Evolutionary conservation across 352 stramenopile species (phyloP), one percentile per base, ranked within the genome.

Genomic region (Globisporangium iwayamae): DNA sequence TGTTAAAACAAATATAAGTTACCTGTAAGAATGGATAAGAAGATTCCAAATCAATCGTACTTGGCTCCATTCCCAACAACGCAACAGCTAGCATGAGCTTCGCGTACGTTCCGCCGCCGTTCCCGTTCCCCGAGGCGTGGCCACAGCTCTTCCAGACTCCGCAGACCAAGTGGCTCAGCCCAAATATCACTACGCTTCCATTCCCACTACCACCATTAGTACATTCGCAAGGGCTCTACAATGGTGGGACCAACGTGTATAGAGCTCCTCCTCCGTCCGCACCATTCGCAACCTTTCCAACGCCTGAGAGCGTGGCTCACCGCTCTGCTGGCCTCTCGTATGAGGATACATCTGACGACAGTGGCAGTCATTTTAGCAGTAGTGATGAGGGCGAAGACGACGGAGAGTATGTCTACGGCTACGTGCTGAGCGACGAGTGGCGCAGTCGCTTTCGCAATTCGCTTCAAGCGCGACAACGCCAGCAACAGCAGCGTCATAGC

Each of bases 381-480:
- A 46, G 14, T n/a, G 43, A 48, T 9, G 72, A 70, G 0, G 71
- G 71, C 2, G 56, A 70, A 4, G 72, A 73, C 30, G 67, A 75
- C 16, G 71, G 62, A 20, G 85, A 89, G 51, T 92, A 78, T 60
- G 83, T 92, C 55, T 92, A 89, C 43, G 78, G 68, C 28, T 93
- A 82, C 47, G 78, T 92, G 52, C 60, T 94, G 58, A 87, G 70
- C 25, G 76, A 94, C 46, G 83, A 90, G 55, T 94, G 86, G 86
- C 72, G 77, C 43, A 61, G 72, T 9, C 81, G 75, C 60, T 89
- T 89, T 54, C 61, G 41, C 41, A n/a, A 5, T 25, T 65, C 47
- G 9, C 48, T 65, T n/a, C 61, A 48, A 11, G 51, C 48, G 9
- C 39, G 65, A 16, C 60, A 60, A 20, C 38, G 47, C 13, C 75